Base-by-base conservation (phyloP, 305 asterid species). In the Solanum hybrid region DNA sequence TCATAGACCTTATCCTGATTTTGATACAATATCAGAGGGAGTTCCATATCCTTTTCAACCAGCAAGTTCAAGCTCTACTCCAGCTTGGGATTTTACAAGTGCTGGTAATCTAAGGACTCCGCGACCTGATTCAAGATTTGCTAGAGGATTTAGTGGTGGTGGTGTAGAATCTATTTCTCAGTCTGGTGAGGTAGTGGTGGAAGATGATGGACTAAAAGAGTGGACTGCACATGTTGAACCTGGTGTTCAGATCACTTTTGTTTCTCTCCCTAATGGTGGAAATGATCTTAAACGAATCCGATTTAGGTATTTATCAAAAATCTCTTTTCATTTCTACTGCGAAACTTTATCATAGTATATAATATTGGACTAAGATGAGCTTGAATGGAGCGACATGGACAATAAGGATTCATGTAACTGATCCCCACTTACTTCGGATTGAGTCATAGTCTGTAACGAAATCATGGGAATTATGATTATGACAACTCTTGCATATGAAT, bases 181-280 rank as follows among this genome's bases (percentile, higher is more conserved):
- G 77, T 90, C 96, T 24, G 94, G 94, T 72, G 93, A 92, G 4
- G 94, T 93, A 15, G 94, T 93, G 92, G 84, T 93, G 4, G 96
- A 96, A 79, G 93, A 96, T 76, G 99, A 96, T 33, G 99, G 92
- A 72, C 91, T 93, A 26, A 95, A 95, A 90, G 99, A 98, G 29
- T 98, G 99, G 99, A 94, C 89, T 72, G 98, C 99, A 17, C 99
- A 98, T 89, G 99, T 98, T 79, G 99, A 98, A 92, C 99, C 99
- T 15, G 99, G 99, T 36, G 98, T 98, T 29, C 99, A 96, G 89
- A 97, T 98, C 86, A 98, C 99, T 24, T 98, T 98, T 38, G 96
- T 93, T 79, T 96, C 99, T 11, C 98, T 98, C 79, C 97, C 97
- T 34, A 90, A 94, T 10, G 99, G 98, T 15, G 99, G 99, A 76